phyloP scores from a whole-genome alignment of 2,329 filamentous ascomycete species.

The Arthrobotrys megalospora region DNA sequence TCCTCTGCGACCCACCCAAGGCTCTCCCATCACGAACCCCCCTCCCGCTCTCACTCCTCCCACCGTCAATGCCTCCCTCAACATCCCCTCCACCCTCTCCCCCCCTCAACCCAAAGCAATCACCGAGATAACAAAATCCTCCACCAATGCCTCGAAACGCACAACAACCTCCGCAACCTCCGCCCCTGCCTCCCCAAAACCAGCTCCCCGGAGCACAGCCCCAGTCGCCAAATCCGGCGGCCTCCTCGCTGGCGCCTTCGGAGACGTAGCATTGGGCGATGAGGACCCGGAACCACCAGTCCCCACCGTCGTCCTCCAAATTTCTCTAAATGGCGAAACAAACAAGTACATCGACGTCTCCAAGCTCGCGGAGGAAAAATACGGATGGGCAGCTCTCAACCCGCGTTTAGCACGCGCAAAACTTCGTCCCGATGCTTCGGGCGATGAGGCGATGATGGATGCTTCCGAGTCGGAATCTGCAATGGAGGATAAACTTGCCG shows the following conservation, averaged over 20 bases:
- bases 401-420: constrained; percentile 90
- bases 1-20: constrained; percentile 47
- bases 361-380: constrained; percentile 90
- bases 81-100: constrained; percentile 29
- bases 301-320: constrained; percentile 86
- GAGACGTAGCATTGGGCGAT: constrained; percentile 71
- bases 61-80: constrained; percentile 43
- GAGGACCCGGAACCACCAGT: constrained; percentile 73
- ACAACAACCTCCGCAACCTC: constrained; percentile 37
- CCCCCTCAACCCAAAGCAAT: constrained; percentile 57
- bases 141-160: constrained; percentile 27
- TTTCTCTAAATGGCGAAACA: constrained; percentile 83
- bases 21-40: constrained; percentile 54
- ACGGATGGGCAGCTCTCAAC: constrained; percentile 94
- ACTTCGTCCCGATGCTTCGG: constrained; percentile 86
- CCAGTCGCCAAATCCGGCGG: constrained; percentile 76
- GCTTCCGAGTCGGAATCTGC: constrained; percentile 83
- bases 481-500: constrained; percentile 73
- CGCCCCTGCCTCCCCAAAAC: constrained; percentile 65
- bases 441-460: constrained; percentile 88
- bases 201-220: constrained; percentile 65
- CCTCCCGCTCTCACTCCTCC: constrained; percentile 53
- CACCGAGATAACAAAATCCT: constrained; percentile 52
- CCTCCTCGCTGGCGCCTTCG: constrained; percentile 75
- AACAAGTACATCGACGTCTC: constrained; percentile 98